Base-by-base conservation (phyloP, 306 rosid species). In the Cajanus cajan region DNA sequence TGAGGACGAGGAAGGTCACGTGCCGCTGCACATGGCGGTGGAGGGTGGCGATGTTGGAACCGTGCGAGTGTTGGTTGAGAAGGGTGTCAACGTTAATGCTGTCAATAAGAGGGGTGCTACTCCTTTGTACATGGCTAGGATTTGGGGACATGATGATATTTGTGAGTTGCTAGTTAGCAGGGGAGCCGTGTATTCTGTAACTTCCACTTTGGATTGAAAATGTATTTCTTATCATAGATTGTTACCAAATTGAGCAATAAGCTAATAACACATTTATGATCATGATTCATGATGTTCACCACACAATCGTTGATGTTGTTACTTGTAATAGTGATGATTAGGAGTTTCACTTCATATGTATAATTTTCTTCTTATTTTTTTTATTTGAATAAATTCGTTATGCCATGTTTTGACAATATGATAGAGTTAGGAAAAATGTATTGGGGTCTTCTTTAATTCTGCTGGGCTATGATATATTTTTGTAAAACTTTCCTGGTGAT, bases 11-110 rank as follows among this genome's bases (percentile, higher is more conserved):
- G 93, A 93, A 77, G 98, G 98, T 15, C 92, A 93, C 19, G 81
- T 69, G 18, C 94, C 98, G 0, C 82, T 93, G 80, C 98, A 93
- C 61, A 81, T 88, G 88, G 98, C 98, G 0, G 90, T 86, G 36
- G 82, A 82, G 51, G 71, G 91, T 14, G 93, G 98, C 3, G 72
- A 85, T 55, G 19, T 88, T 11, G 98, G 80, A 55, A 83, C 86
- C 0, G 90, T 89, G 1, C 73, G 64, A n/a, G 72, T 82, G 4
- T 77, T 93, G 63, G 86, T 89, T 4, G 65, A 68, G 1, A 81
- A 80, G 74, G 96, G 91, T 11, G 96, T 86, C 19, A 83, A 91
- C 52, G 50, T 89, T 9, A 81, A 88, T 82, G 82, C 76, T 13
- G 73, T 68, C 73, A 93, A 78, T 64, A 83, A 69, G 55, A 79